Evolutionary conservation across 2,329 filamentous ascomycete genomes (phyloP).

Genomic region (Albophoma yamanashiensis): DNA sequence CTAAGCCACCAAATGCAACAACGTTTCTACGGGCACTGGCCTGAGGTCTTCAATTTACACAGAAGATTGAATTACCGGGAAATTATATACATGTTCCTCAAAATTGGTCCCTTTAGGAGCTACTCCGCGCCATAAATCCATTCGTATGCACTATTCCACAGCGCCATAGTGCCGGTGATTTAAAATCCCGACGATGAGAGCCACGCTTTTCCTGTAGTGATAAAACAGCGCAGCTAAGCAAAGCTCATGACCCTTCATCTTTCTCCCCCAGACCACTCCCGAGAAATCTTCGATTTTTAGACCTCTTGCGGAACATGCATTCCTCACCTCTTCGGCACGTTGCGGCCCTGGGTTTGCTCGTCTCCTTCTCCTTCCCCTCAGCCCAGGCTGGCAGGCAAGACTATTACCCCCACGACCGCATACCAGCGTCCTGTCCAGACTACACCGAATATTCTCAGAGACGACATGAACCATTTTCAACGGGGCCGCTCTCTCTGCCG

Average conservation of each 20-base stretch:
- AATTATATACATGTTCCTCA: too few relatives aligned
- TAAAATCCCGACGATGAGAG: neutral
- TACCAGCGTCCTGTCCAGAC: conserved; percentile 12
- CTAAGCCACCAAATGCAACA: too few relatives aligned
- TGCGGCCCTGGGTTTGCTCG: neutral
- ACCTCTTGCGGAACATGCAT: neutral
- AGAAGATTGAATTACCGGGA: too few relatives aligned
- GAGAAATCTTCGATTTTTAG: too few relatives aligned
- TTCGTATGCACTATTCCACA: neutral
- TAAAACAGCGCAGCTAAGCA: neutral
- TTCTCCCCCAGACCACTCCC: too few relatives aligned
- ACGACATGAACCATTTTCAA: conserved; percentile 12
- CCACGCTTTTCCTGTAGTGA: neutral
- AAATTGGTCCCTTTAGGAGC: too few relatives aligned
- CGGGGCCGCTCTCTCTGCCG: conserved; percentile 10
- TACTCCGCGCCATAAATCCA: too few relatives aligned
- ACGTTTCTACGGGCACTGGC: neutral
- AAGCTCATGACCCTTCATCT: too few relatives aligned
- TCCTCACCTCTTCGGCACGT: neutral
- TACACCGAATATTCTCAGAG: conserved; percentile 11
- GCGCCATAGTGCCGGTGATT: neutral
- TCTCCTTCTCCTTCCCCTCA: neutral
- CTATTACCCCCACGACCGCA: conserved; percentile 2
- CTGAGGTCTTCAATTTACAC: neutral
- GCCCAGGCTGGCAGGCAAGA: neutral